Conservation (phyloP, 345 rosid genomes). For the Leavenworthia alabamica region DNA sequence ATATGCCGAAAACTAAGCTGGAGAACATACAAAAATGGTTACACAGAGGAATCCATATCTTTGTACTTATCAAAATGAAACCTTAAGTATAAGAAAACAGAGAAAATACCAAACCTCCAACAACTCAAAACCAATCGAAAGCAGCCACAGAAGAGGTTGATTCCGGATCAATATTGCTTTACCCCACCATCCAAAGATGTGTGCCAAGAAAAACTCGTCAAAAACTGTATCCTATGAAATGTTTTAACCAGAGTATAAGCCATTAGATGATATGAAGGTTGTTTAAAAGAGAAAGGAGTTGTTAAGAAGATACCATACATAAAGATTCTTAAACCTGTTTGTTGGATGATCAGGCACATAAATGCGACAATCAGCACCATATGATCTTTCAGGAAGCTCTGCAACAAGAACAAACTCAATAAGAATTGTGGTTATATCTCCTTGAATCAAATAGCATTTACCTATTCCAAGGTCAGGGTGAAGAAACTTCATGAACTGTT, state of each 20-base stretch:
- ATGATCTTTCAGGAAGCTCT: constrained; percentile 97
- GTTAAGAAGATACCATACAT: constrained; percentile 85
- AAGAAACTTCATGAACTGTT: constrained; percentile 97
- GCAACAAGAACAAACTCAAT: constrained; percentile 29
- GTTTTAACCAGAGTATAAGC: constrained; percentile 14
- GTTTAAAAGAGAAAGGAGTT: constrained; percentile 4
- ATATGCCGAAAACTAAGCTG: constrained; percentile 97
- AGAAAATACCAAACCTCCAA: constrained; percentile 68
- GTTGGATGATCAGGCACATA: constrained; percentile 77
- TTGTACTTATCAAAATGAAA: not conserved
- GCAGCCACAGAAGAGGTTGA: constrained; percentile 95
- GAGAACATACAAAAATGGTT: constrained; percentile 16
- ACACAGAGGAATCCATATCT: not conserved
- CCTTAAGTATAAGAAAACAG: not conserved
- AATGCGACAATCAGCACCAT: constrained; percentile 94
- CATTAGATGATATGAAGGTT: constrained; percentile 10
- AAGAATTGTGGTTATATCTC: not conserved
- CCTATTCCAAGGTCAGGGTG: constrained; percentile 96
- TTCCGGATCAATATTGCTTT: constrained; percentile 94
- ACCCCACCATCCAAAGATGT: constrained; percentile 99
- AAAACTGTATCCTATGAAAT: constrained; percentile 67
- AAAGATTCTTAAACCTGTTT: constrained; percentile 99
- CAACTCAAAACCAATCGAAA: constrained; percentile 93
- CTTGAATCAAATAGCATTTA: constrained; percentile 28
- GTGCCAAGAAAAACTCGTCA: constrained; percentile 96